A percentile compares a stretch with the other conserved stretches of the same genome.
Evolutionary conservation across 2,329 filamentous ascomycete genomes (phyloP).

Genomic region (Diplodia sapinea): DNA sequence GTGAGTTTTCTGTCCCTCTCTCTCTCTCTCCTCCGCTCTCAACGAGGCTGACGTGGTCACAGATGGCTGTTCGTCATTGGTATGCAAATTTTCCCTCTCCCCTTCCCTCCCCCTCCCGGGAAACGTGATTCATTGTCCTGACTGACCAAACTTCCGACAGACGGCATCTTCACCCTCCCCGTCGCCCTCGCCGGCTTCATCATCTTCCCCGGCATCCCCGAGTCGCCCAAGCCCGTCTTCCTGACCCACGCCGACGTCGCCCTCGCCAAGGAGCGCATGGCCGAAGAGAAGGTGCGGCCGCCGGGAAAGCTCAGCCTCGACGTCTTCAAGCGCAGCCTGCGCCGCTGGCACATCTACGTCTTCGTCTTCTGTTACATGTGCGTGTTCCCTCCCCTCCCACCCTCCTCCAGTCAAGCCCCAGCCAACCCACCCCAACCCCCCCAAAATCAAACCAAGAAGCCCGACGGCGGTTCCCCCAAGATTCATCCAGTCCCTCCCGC

Average conservation of each 20-base stretch:
- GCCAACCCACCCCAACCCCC: no score
- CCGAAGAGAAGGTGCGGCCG: slow-evolving; percentile 42
- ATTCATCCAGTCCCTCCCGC: not conserved
- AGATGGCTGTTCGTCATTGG: slow-evolving; percentile 61
- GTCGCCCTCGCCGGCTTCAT: slow-evolving; percentile 62
- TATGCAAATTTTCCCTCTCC: not conserved
- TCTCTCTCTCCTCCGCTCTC: not conserved
- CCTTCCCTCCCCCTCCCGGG: no score
- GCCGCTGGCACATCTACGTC: slow-evolving; percentile 60
- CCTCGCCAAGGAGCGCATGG: slow-evolving; percentile 42
- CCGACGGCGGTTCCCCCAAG: not conserved
- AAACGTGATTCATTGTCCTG: not conserved
- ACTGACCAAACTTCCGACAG: slow-evolving; percentile 35
- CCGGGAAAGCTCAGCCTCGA: slow-evolving; percentile 52
- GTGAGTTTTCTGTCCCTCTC: not conserved
- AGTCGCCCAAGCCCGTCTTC: slow-evolving; percentile 58
- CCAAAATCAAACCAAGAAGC: not conserved
- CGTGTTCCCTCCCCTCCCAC: slow-evolving; percentile 36
- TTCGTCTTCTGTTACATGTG: slow-evolving; percentile 58
- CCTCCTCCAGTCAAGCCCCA: not conserved
- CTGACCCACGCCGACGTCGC: slow-evolving; percentile 47
- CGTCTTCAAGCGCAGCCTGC: slow-evolving; percentile 54
- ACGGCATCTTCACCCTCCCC: slow-evolving; percentile 62
- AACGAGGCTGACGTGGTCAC: slow-evolving; percentile 41
- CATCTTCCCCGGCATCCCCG: slow-evolving; percentile 60